Conservation (phyloP, 345 rosid genomes). For the Odontarrhena argentea region DNA sequence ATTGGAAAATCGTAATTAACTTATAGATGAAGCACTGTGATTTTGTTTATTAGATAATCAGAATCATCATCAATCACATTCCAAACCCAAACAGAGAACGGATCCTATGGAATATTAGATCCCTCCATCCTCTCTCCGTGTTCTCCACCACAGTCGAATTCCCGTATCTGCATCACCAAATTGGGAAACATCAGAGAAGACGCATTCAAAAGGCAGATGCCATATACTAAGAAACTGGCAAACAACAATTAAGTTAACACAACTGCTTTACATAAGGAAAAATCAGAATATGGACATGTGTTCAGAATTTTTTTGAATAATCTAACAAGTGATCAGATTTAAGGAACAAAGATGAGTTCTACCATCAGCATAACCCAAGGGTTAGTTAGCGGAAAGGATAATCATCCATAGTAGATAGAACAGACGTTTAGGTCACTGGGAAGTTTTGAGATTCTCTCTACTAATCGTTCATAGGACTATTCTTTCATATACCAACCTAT, state of each 20-base stretch:
- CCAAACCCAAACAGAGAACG: slow-evolving; percentile 93
- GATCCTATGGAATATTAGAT: slow-evolving; percentile 82
- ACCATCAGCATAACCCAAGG: neutral
- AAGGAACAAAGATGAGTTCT: neutral
- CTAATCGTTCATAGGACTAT: neutral
- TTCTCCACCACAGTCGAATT: slow-evolving; percentile 93
- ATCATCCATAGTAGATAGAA: neutral
- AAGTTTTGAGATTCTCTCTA: slow-evolving; percentile 1
- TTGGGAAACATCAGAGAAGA: slow-evolving; percentile 2
- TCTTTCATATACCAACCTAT: neutral
- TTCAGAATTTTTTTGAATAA: neutral
- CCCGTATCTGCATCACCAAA: slow-evolving; percentile 69
- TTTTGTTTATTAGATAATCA: slow-evolving; percentile 27
- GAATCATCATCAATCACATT: slow-evolving; percentile 43
- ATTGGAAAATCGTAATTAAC: slow-evolving; percentile 20
- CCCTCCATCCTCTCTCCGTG: slow-evolving; percentile 97
- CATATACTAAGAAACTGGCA: neutral
- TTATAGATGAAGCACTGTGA: slow-evolving; percentile 30
- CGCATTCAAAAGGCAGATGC: neutral
- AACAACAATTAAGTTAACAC: neutral
- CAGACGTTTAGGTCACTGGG: neutral
- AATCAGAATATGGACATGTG: slow-evolving; percentile 2
- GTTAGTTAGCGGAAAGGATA: neutral
- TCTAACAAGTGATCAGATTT: neutral
- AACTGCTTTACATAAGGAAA: neutral